Percentiles rank a stretch among this genome's conserved stretches.
Evolutionary conservation across 164 flowering plant genomes (phyloP).

Genomic region (Macadamia integrifolia): DNA sequence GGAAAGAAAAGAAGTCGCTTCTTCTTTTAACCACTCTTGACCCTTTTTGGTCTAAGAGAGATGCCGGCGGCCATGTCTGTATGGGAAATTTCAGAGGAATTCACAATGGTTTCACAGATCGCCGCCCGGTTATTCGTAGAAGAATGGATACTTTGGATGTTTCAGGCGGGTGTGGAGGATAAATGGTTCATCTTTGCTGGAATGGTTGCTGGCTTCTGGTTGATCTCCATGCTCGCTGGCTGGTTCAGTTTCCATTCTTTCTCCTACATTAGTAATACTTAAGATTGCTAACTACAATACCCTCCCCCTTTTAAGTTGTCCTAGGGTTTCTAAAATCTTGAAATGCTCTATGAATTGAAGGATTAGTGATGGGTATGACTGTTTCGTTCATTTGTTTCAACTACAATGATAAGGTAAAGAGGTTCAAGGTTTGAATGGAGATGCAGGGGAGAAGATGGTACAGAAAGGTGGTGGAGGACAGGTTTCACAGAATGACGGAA

Average conservation of each 20-base stretch:
- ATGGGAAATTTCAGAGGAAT: slow-evolving; percentile 30
- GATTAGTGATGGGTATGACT: slow-evolving; percentile 35
- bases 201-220: slow-evolving; percentile 20
- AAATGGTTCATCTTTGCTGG: slow-evolving; percentile 33
- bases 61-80: slow-evolving; percentile 20
- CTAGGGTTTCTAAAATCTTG: not conserved
- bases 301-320: not conserved
- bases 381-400: slow-evolving; percentile 36
- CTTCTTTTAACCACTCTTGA: too few relatives aligned
- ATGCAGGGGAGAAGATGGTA: slow-evolving; percentile 14
- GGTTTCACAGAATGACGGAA: slow-evolving; percentile 21
- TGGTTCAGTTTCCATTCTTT: slow-evolving; percentile 37
- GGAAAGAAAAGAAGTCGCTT: too few relatives aligned
- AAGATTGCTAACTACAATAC: too few relatives aligned
- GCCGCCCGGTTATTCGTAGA: slow-evolving; percentile 14
- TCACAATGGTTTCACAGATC: slow-evolving; percentile 13
- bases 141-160: slow-evolving; percentile 32
- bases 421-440: slow-evolving; percentile 20
- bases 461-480: slow-evolving; percentile 31
- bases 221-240: slow-evolving; percentile 33
- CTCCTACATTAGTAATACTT: slow-evolving; percentile 27
- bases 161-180: slow-evolving; percentile 31
- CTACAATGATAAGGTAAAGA: slow-evolving; percentile 32
- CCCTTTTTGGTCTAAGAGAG: slow-evolving; percentile 27
- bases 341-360: slow-evolving; percentile 17